Percentiles rank a stretch among this genome's conserved stretches.
phyloP scores from a whole-genome alignment of 306 rosid species.

The Corylus heterophylla region DNA sequence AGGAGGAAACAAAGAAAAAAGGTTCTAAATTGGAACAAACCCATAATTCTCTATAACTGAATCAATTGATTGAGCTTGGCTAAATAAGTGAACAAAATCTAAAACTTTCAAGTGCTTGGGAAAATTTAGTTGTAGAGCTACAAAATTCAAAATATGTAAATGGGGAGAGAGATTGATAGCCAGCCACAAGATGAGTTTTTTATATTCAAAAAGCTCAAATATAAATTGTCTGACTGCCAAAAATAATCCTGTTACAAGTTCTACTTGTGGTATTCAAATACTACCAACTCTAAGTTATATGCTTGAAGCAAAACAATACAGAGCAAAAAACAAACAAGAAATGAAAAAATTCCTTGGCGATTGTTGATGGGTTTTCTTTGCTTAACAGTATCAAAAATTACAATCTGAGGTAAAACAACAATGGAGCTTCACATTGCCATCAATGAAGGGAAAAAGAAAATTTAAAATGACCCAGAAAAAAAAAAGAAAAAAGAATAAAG shows the following conservation, averaged over 20 bases:
- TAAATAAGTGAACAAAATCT: not conserved
- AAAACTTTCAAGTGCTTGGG: not conserved
- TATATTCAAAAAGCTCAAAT: too few species aligned
- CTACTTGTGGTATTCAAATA: too few species aligned
- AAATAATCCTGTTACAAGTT: too few species aligned
- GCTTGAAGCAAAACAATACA: not conserved
- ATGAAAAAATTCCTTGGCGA: not conserved
- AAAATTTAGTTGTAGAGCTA: not conserved
- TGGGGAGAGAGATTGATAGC: not conserved
- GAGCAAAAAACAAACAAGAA: not conserved
- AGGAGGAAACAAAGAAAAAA: slow-evolving; percentile 12
- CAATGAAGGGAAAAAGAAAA: not conserved
- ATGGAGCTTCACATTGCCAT: not conserved
- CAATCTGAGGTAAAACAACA: not conserved
- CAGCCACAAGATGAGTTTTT: not conserved
- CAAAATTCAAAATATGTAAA: not conserved
- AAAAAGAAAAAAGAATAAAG: not conserved
- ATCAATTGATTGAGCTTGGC: not conserved
- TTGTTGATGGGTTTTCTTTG: not conserved
- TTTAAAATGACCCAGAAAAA: not conserved
- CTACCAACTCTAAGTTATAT: not conserved
- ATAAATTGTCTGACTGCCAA: too few species aligned
- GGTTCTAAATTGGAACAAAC: not conserved
- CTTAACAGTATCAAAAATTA: not conserved
- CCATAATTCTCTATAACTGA: slow-evolving; percentile 3